phyloP scores from a whole-genome alignment of 345 rosid genomes.

The Syzygium jambos region DNA sequence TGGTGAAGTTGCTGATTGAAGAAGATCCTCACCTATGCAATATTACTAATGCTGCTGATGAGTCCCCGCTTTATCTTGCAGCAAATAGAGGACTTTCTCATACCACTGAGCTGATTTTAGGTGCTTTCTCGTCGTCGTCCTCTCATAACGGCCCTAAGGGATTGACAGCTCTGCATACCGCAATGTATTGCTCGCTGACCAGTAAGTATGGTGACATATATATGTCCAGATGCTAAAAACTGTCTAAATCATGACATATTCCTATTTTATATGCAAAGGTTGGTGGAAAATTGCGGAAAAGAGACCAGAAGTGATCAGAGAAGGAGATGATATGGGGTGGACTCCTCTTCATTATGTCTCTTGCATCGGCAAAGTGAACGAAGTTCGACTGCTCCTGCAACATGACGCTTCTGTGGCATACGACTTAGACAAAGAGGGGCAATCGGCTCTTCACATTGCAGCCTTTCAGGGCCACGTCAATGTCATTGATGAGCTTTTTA shows the following conservation, averaged over 20 bases:
- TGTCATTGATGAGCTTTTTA: neutral
- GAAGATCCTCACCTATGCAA: neutral
- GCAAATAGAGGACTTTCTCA: neutral
- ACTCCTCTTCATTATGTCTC: neutral
- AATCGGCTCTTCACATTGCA: neutral
- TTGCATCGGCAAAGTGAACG: neutral
- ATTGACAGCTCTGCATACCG: neutral
- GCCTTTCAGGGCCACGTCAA: neutral
- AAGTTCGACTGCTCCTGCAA: neutral
- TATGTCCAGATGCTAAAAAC: neutral
- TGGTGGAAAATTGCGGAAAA: neutral
- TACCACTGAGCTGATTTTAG: neutral
- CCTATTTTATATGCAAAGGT: neutral
- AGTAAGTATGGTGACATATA: neutral
- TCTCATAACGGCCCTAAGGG: neutral
- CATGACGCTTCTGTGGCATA: neutral
- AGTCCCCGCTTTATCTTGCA: neutral
- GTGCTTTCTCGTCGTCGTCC: neutral
- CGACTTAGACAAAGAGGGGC: neutral
- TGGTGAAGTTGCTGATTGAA: neutral
- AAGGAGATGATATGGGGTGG: neutral
- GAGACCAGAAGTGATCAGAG: neutral
- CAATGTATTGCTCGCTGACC: neutral
- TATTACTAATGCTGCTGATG: neutral
- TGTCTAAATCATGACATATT: neutral